Base-by-base conservation (phyloP, 2,329 filamentous ascomycete genomes). In the Paraconiothyrium sp. region DNA sequence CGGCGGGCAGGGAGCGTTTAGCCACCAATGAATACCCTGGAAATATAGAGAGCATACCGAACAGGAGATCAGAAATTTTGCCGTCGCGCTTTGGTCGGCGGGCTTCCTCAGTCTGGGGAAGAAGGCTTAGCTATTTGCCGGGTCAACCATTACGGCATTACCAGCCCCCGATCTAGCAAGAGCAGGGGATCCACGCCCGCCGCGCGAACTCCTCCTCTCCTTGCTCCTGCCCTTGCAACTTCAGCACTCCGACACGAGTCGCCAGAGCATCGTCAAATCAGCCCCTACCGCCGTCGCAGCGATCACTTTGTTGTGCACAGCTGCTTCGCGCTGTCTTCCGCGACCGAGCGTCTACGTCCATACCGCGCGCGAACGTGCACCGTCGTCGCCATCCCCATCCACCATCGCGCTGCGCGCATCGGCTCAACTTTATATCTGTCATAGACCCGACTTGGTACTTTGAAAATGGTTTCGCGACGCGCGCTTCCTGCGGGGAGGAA, bases 401-500 rank as follows among this genome's bases (percentile, higher is more conserved):
- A 47, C 63, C 54, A 60, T 59, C 63, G 72, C 72, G 71, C 69
- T 67, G 71, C 69, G 73, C 74, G 68, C 74, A 62, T 64, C 67
- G 56, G 60, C 47, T 47, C 48, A 59, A 57, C 48, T 47, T 57
- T 56, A 60, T 62, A 20, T 57, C 51, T 61, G 58, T 20, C 54
- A 57, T 68, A 67, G 63, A 63, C 59, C 44, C 39, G 63, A 63
- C 61, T 22, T 62, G 58, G 58, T 61, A 52, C 41, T 56, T 63
- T 65, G 52, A 69, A 56, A 59, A 79, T 80, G 77, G 71, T 75
- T 43, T 63, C 67, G 37, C 74, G 72, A 67, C 72, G 87, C 76
- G 78, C 76, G 51, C 82, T 92, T 66, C 90, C 90, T 37, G 79
- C 81, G 70, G 83, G 83, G 79, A 84, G 85, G 74, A 92, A 92